phyloP scores from a whole-genome alignment of 2,329 filamentous ascomycete genomes.

The Neophaeococcomyces aloes region DNA sequence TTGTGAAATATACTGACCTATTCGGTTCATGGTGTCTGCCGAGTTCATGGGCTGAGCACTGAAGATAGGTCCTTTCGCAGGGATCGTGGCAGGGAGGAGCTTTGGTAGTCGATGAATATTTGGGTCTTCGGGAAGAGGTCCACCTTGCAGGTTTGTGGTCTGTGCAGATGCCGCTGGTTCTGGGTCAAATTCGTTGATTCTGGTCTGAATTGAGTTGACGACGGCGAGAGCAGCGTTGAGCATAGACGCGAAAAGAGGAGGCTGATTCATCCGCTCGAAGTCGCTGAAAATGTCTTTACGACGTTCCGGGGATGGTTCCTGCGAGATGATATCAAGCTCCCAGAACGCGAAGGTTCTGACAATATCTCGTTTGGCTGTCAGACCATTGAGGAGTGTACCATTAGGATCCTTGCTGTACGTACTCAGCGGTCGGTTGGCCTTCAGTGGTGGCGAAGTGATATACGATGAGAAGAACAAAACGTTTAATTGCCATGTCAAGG shows the following conservation, averaged over 20 bases:
- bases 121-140: conserved; percentile 16
- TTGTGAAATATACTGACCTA: background rate
- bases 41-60: conserved; percentile 8
- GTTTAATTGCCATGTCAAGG: conserved; percentile 63
- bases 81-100: conserved; percentile 38
- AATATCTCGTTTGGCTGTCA: conserved; percentile 72
- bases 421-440: conserved; percentile 74
- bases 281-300: conserved; percentile 77
- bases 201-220: conserved; percentile 55
- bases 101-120: conserved; percentile 39
- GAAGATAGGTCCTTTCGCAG: conserved; percentile 11
- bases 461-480: conserved; percentile 73
- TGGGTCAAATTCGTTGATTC: conserved; percentile 46
- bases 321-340: conserved; percentile 74
- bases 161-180: conserved; percentile 22
- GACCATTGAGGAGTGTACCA: conserved; percentile 70
- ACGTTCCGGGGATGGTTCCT: conserved; percentile 61
- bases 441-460: conserved; percentile 68
- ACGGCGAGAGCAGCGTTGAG: conserved; percentile 58
- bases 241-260: conserved; percentile 69
- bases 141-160: conserved; percentile 34
- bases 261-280: conserved; percentile 66
- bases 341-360: conserved; percentile 78
- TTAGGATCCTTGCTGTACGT: conserved; percentile 83
- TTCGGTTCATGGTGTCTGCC: background rate